phyloP scores from a whole-genome alignment of 1,139 yeast species.

The Blastobotrys indianensis region DNA sequence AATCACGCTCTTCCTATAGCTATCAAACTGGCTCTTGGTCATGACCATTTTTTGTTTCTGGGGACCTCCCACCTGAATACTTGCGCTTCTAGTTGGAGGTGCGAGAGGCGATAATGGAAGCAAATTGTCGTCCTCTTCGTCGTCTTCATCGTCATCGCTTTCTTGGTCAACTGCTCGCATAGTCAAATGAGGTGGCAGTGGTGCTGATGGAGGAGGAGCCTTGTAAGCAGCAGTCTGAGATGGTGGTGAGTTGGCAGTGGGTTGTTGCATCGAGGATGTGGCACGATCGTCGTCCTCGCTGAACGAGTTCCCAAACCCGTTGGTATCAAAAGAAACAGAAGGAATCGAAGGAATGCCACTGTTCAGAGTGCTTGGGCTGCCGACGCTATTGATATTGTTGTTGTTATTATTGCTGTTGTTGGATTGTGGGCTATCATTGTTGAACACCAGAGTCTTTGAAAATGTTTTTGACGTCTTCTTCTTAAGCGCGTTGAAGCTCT shows the following conservation, averaged over 20 bases:
- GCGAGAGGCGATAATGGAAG: constrained; percentile 19
- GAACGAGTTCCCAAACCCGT: constrained; percentile 7
- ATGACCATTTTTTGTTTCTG: constrained; percentile 21
- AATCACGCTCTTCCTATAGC: constrained; percentile 29
- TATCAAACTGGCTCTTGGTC: constrained; percentile 34
- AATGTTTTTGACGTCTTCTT: constrained; percentile 21
- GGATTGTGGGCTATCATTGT: constrained; percentile 1
- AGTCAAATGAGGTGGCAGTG: constrained; percentile 8
- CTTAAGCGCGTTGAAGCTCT: constrained; percentile 11
- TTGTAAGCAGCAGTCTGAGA: not conserved
- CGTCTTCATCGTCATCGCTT: constrained; percentile 8
- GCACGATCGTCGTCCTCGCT: constrained; percentile 1
- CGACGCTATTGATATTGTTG: not conserved
- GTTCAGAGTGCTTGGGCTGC: too few relatives aligned
- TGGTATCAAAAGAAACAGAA: constrained; percentile 2
- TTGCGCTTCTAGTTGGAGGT: constrained; percentile 11
- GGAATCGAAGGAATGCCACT: constrained; percentile 4
- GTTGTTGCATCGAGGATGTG: too few relatives aligned
- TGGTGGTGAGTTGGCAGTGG: too few relatives aligned
- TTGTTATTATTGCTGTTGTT: not conserved
- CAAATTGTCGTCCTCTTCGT: constrained; percentile 23
- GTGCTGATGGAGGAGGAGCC: constrained; percentile 5
- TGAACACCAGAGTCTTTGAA: constrained; percentile 22
- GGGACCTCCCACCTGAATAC: constrained; percentile 2
- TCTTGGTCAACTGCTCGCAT: not conserved